phyloP scores from a whole-genome alignment of 2,329 filamentous ascomycete species.

The Periconia sp. region DNA sequence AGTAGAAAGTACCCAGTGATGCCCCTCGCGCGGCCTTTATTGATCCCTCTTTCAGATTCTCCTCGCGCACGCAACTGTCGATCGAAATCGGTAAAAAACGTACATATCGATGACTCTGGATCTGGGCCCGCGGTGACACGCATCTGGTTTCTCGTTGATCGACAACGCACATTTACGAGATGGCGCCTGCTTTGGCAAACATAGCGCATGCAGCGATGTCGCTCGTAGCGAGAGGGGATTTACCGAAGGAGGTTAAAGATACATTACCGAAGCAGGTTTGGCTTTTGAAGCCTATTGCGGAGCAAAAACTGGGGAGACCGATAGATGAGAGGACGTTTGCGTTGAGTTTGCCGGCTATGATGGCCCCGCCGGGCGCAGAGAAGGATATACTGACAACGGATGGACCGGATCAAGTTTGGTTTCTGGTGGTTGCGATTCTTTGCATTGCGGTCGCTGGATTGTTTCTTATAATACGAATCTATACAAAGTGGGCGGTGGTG shows the following conservation, averaged over 20 bases:
- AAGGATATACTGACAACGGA: slow-evolving; percentile 17
- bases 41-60: too few species aligned
- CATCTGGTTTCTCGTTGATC: neutral
- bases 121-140: neutral
- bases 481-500: slow-evolving; percentile 26
- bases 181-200: neutral
- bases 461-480: slow-evolving; percentile 21
- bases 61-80: neutral
- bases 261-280: neutral
- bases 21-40: too few species aligned
- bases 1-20: too few species aligned
- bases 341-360: slow-evolving; percentile 16
- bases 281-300: neutral
- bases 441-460: slow-evolving; percentile 24
- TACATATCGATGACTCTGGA: neutral
- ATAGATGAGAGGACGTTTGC: slow-evolving; percentile 16
- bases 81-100: neutral
- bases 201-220: neutral
- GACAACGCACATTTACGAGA: neutral
- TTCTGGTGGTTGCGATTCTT: slow-evolving; percentile 18
- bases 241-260: neutral
- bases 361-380: slow-evolving; percentile 17
- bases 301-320: neutral
- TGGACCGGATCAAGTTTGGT: slow-evolving; percentile 27
- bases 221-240: neutral